phyloP scores from a whole-genome alignment of 441 rosid genomes.

The Erysimum cheiri region DNA sequence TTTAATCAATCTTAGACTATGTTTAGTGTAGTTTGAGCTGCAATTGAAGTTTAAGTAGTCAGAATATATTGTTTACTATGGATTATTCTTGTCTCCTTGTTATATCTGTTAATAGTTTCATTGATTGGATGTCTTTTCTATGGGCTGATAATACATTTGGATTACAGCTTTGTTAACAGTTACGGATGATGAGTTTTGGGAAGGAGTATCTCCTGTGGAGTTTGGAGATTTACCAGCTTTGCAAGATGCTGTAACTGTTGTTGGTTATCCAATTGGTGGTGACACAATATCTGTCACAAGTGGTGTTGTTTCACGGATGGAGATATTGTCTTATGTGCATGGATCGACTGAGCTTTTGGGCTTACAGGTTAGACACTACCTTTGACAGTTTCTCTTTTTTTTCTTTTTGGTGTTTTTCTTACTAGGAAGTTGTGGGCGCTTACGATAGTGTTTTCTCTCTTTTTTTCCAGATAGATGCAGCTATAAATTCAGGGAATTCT shows the following conservation, averaged over 20 bases:
- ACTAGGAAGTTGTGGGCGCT: neutral
- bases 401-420: neutral
- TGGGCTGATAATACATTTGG: neutral
- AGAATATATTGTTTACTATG: neutral
- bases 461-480: conserved; percentile 81
- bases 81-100: neutral
- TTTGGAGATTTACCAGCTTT: conserved; percentile 92
- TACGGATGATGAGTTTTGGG: conserved; percentile 90
- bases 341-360: conserved; percentile 91
- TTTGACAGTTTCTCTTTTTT: neutral
- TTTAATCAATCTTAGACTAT: neutral
- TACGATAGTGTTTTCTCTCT: neutral
- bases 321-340: conserved; percentile 84
- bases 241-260: conserved; percentile 98
- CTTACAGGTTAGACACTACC: conserved; percentile 61
- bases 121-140: no score
- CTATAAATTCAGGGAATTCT: conserved; percentile 93
- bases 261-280: conserved; percentile 96
- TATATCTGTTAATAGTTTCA: neutral
- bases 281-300: conserved; percentile 96
- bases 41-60: neutral
- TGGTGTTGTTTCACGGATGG: conserved; percentile 94
- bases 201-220: conserved; percentile 84
- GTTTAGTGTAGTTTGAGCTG: neutral
- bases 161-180: conserved; percentile 83